These are phyloP conservation scores for Limonomyces culmigenus DNA, from an alignment of 1,284 basidiomycete genomes.

Conservation along the genomic window DNA sequence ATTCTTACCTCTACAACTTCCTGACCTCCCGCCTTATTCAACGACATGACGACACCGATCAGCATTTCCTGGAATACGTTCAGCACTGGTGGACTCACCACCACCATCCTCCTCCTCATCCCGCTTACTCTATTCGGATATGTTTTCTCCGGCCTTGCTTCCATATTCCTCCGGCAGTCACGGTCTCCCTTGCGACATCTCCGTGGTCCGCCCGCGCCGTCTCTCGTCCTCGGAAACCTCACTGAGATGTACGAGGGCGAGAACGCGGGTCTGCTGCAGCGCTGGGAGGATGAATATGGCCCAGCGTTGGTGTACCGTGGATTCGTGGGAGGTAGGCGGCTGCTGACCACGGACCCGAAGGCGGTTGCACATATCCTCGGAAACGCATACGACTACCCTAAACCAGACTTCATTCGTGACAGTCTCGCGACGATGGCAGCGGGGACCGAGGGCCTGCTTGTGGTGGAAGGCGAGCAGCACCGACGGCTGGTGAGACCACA, in stretches of 20 bases:
- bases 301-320: conserved; percentile 36
- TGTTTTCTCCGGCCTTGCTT: conserved; percentile 17
- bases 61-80: no score
- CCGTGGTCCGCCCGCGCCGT: conserved; percentile 20
- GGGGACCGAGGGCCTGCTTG: conserved; percentile 28
- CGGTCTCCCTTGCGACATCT: conserved; percentile 22
- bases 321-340: conserved; percentile 32
- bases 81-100: no score
- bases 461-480: conserved; percentile 34
- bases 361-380: conserved; percentile 45
- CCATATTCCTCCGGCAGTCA: conserved; percentile 16
- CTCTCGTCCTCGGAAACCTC: conserved; percentile 39
- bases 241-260: conserved; percentile 37
- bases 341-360: conserved; percentile 42
- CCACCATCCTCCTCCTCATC: conserved; percentile 4
- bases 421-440: conserved; percentile 36
- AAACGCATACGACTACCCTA: conserved; percentile 45
- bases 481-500: conserved; percentile 23
- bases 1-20: no score
- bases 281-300: conserved; percentile 32
- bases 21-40: no score
- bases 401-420: conserved; percentile 43
- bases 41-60: no score
- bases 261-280: conserved; percentile 30
- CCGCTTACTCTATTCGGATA: conserved; percentile 10